Percentiles rank a stretch among this genome's conserved stretches.
Conservation (phyloP, 2,329 filamentous ascomycete genomes). For the Fusarium virguliforme region DNA sequence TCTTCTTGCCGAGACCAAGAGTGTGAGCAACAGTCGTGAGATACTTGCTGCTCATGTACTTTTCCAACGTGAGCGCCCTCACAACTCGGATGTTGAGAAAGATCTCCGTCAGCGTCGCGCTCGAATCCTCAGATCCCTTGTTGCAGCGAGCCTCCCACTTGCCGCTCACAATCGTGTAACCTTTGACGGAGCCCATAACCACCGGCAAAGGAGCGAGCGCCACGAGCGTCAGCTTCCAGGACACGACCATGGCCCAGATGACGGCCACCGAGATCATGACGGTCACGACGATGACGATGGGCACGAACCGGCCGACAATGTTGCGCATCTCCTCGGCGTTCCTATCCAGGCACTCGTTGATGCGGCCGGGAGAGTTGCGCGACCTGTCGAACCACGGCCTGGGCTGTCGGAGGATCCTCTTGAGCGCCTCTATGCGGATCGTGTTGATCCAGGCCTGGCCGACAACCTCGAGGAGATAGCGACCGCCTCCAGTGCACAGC, state of each 20-base stretch:
- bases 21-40: conserved; percentile 65
- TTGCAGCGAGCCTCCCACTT: conserved; percentile 82
- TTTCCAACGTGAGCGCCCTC: conserved; percentile 80
- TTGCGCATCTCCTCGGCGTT: conserved; percentile 91
- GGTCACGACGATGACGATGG: conserved; percentile 76
- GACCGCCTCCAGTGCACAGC: conserved; percentile 74
- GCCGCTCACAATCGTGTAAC: conserved; percentile 75
- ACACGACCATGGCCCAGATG: conserved; percentile 80
- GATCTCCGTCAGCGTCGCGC: conserved; percentile 76
- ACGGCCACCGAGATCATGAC: conserved; percentile 80
- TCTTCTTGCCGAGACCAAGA: conserved; percentile 74
- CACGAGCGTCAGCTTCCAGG: conserved; percentile 87
- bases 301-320: conserved; percentile 83
- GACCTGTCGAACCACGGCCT: conserved; percentile 83
- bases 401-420: conserved; percentile 81
- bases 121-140: conserved; percentile 72
- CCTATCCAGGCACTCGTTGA: conserved; percentile 82
- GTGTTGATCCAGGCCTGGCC: conserved; percentile 84
- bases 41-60: conserved; percentile 79
- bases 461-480: conserved; percentile 79
- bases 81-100: conserved; percentile 87
- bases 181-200: conserved; percentile 76
- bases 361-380: conserved; percentile 73
- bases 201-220: conserved; percentile 78
- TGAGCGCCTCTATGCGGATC: conserved; percentile 78